Conservation (phyloP, 257 asterid species). For the Plantago elongata region DNA sequence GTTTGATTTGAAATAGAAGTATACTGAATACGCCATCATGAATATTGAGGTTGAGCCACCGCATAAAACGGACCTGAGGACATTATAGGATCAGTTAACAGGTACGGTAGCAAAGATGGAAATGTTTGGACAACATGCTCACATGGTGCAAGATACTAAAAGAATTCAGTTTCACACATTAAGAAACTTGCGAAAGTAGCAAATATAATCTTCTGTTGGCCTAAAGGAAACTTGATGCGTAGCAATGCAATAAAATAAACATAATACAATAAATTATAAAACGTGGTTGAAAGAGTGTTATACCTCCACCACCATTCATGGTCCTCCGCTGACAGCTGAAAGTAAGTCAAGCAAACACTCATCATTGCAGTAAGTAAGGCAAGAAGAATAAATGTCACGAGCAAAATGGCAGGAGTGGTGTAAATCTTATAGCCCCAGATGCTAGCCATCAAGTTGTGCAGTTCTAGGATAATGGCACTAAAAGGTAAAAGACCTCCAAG, state of each 20-base stretch:
- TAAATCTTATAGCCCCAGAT: slow-evolving; percentile 80
- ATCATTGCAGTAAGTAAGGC: slow-evolving; percentile 46
- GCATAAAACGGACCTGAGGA: slow-evolving; percentile 64
- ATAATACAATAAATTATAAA: not conserved
- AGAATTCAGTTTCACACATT: not conserved
- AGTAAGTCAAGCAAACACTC: slow-evolving; percentile 68
- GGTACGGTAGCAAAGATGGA: slow-evolving; percentile 6
- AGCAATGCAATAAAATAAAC: no score
- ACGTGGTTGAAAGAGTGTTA: not conserved
- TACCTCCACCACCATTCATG: slow-evolving; percentile 95
- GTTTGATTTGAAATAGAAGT: slow-evolving; percentile 56
- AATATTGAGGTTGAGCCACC: slow-evolving; percentile 79
- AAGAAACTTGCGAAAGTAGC: not conserved
- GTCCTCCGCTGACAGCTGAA: slow-evolving; percentile 73
- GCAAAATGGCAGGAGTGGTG: slow-evolving; percentile 44
- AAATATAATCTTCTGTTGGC: not conserved
- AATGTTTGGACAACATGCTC: not conserved
- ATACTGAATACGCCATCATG: slow-evolving; percentile 56
- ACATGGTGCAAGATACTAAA: not conserved
- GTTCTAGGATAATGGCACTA: slow-evolving; percentile 67
- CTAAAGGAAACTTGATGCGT: no score
- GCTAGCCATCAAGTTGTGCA: slow-evolving; percentile 63
- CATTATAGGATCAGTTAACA: slow-evolving; percentile 6
- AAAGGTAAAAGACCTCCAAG: slow-evolving; percentile 79
- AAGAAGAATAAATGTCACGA: slow-evolving; percentile 49